Percentiles rank a stretch among this genome's conserved stretches.
phyloP scores from a whole-genome alignment of 176 grass and related monocot genomes.

The Hordeum marinum region DNA sequence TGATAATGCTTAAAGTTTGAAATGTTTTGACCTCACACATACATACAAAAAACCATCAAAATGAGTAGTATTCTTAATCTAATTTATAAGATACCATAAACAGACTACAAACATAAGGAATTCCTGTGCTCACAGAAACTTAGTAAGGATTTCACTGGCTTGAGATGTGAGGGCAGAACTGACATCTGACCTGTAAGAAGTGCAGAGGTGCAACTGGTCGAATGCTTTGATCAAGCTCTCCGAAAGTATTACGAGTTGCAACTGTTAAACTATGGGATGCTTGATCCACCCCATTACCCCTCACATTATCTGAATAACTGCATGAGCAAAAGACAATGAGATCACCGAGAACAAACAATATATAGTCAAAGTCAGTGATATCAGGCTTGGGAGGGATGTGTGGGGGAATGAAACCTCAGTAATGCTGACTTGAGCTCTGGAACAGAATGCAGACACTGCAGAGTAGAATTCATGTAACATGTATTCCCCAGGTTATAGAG shows the following conservation, averaged over 20 bases:
- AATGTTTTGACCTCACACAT: not conserved
- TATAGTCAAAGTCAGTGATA: not conserved
- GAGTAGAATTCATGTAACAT: constrained; percentile 98
- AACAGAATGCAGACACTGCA: constrained; percentile 97
- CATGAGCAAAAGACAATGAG: constrained; percentile 17
- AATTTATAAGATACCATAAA: not conserved
- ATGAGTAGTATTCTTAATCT: not conserved
- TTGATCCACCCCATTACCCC: constrained; percentile 80
- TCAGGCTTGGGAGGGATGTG: not conserved
- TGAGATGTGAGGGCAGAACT: constrained; percentile 10
- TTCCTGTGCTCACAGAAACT: not conserved
- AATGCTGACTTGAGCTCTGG: constrained; percentile 95
- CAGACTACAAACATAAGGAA: not conserved
- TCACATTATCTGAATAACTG: constrained; percentile 84
- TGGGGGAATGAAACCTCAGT: constrained; percentile 7
- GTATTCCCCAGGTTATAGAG: constrained; percentile 99
- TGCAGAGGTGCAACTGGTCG: constrained; percentile 84
- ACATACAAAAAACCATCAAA: not conserved
- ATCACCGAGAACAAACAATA: constrained; percentile 5
- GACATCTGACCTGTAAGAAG: constrained; percentile 65
- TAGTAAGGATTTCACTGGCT: constrained; percentile 2
- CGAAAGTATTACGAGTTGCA: constrained; percentile 89
- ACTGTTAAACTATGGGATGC: constrained; percentile 87
- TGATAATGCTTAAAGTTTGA: not conserved
- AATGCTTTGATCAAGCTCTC: constrained; percentile 82